Conservation (phyloP, 305 asterid genomes). For the Stenogyne calaminthoides region DNA sequence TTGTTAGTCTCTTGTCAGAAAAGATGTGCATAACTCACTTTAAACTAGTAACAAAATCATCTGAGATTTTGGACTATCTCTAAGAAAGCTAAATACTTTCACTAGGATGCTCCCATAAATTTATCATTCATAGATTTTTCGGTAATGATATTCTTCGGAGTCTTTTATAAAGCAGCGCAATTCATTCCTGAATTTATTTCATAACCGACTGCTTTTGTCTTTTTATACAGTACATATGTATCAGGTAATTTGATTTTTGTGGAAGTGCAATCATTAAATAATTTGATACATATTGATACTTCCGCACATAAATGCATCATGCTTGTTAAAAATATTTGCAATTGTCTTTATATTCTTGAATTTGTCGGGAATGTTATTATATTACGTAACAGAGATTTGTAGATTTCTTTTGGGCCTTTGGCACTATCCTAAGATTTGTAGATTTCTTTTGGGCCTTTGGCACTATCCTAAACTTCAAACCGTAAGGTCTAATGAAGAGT, state of each 20-base stretch:
- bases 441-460: background rate
- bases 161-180: slow-evolving; percentile 5
- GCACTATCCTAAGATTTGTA: no score
- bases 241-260: slow-evolving; percentile 3
- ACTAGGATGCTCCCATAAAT: background rate
- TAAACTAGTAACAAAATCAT: background rate
- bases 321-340: background rate
- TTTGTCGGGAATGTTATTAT: background rate
- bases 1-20: slow-evolving; percentile 2
- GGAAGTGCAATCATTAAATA: background rate
- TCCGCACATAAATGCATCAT: background rate
- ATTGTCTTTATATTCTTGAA: background rate
- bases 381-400: background rate
- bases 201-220: background rate
- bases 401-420: no score
- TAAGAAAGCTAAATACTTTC: background rate
- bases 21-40: background rate
- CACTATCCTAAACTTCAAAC: background rate
- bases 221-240: background rate
- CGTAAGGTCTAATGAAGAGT: background rate
- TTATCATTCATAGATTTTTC: background rate
- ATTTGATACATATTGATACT: background rate
- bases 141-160: background rate
- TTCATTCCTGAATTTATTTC: background rate
- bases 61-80: background rate